phyloP scores from a whole-genome alignment of 2,329 filamentous ascomycete species.

The Curvularia lunata region DNA sequence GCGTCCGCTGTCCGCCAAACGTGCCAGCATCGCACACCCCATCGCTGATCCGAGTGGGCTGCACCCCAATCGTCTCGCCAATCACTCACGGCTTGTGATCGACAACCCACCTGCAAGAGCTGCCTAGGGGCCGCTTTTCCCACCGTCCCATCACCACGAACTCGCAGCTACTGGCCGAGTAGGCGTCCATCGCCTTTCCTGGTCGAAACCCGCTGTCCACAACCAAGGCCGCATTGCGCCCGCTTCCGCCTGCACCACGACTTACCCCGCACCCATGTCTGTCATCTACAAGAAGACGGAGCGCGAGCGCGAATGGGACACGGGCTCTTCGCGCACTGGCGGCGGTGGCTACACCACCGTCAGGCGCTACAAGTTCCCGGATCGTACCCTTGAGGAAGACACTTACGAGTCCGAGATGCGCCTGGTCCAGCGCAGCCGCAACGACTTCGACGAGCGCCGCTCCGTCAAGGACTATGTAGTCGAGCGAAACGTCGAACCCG shows the following conservation, averaged over 20 bases:
- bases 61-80: conserved; percentile 23
- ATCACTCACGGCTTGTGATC: conserved; percentile 25
- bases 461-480: conserved; percentile 48
- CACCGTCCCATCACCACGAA: conserved; percentile 14
- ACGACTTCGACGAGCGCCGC: conserved; percentile 43
- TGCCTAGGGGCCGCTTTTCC: conserved; percentile 15
- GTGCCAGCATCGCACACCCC: conserved; percentile 15
- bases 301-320: conserved; percentile 55
- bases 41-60: conserved; percentile 14
- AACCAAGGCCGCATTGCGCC: conserved; percentile 9
- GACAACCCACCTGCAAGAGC: conserved; percentile 6
- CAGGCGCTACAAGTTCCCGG: conserved; percentile 65
- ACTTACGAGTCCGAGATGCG: conserved; percentile 57
- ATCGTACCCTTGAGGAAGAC: conserved; percentile 52
- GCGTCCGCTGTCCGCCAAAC: conserved; percentile 6
- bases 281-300: conserved; percentile 53
- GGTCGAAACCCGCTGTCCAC: conserved; percentile 3
- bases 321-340: conserved; percentile 34
- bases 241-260: conserved; percentile 5
- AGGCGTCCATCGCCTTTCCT: conserved; percentile 19
- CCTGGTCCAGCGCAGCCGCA: conserved; percentile 52
- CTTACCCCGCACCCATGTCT: conserved; percentile 47
- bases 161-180: conserved; percentile 23
- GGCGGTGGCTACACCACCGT: conserved; percentile 60
- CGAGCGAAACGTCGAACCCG: conserved; percentile 42